Conservation (phyloP, 2,329 filamentous ascomycete genomes). For the Tolypocladium ovalisporum region DNA sequence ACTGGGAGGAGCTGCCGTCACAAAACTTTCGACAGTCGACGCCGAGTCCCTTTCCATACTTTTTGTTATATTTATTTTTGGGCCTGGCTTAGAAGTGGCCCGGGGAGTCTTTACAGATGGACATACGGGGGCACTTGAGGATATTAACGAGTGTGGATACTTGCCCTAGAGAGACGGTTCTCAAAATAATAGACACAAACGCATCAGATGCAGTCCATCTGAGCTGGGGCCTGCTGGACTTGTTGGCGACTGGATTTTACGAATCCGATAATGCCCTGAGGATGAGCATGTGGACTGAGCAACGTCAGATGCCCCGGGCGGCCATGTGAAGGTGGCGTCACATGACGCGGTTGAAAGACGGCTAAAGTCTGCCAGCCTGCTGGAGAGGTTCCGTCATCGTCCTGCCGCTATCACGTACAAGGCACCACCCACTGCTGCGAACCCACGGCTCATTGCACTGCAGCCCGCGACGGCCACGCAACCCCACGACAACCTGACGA, state of each 20-base stretch:
- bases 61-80: background rate
- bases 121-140: background rate
- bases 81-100: background rate
- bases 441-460: background rate
- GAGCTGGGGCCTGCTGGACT: background rate
- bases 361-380: conserved; percentile 9
- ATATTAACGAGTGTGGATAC: background rate
- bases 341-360: conserved; percentile 19
- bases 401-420: conserved; percentile 6
- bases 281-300: background rate
- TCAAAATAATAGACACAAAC: background rate
- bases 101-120: background rate
- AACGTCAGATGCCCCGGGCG: background rate
- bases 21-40: background rate
- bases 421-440: conserved; percentile 1
- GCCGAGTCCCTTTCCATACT: background rate
- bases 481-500: background rate
- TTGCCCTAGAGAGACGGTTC: background rate
- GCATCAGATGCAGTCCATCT: background rate
- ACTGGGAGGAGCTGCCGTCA: background rate
- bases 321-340: conserved; percentile 16
- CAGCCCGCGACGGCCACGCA: background rate
- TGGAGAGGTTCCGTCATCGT: conserved; percentile 20
- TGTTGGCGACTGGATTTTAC: too few species aligned
- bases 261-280: background rate